phyloP scores from a whole-genome alignment of 2,329 filamentous ascomycete species.

The Penicillium sp. region DNA sequence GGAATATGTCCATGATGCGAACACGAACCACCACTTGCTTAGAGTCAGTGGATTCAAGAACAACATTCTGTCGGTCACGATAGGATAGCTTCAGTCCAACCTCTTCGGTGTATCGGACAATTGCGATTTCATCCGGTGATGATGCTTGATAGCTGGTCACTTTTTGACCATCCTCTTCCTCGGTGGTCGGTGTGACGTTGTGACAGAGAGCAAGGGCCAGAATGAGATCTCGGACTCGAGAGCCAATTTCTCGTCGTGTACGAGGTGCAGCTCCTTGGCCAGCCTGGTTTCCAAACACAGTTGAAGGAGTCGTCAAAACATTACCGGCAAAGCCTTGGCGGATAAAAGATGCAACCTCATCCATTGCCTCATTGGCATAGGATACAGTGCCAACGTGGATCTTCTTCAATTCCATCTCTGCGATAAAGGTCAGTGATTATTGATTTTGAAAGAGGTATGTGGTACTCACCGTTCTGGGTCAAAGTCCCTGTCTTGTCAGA shows the following conservation, averaged over 20 bases:
- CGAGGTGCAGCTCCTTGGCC: conserved; percentile 65
- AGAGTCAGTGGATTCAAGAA: conserved; percentile 73
- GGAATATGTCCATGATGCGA: conserved; percentile 89
- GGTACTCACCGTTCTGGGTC: conserved; percentile 72
- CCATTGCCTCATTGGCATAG: conserved; percentile 98
- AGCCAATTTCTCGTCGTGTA: conserved; percentile 88
- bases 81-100: conserved; percentile 82
- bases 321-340: conserved; percentile 72
- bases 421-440: conserved; percentile 18
- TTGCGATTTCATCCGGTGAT: conserved; percentile 96
- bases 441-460: background rate
- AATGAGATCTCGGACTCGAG: conserved; percentile 88
- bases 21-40: conserved; percentile 77
- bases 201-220: conserved; percentile 91
- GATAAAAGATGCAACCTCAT: conserved; percentile 86
- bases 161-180: conserved; percentile 75
- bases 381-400: conserved; percentile 98
- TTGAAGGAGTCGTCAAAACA: conserved; percentile 71
- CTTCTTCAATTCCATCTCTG: conserved; percentile 97
- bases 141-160: conserved; percentile 92
- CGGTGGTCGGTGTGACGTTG: conserved; percentile 90
- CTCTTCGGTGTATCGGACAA: conserved; percentile 91
- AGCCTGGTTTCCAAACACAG: conserved; percentile 63
- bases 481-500: conserved; percentile 98
- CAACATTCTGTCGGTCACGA: conserved; percentile 84